Evolutionary conservation across 495 filamentous ascomycete species (phyloP).

Genomic region (Xylaria bambusicola): DNA sequence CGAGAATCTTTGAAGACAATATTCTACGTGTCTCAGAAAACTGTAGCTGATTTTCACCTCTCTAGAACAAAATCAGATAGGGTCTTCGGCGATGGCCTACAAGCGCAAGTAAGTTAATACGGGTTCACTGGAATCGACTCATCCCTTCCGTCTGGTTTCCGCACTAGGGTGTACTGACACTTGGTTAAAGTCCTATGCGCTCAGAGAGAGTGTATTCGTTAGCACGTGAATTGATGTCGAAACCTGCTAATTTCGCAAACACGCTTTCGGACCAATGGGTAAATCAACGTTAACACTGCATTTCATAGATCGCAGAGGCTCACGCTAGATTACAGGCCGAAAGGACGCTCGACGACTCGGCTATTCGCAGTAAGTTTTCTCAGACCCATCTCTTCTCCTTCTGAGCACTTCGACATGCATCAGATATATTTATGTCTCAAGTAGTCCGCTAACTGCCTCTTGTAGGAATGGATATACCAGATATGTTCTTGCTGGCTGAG

Average conservation of each 20-base stretch:
- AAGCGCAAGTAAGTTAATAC: conserved; percentile 63
- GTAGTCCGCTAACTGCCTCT: conserved; percentile 3
- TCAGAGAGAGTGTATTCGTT: conserved; percentile 81
- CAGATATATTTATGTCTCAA: background rate
- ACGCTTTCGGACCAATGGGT: conserved; percentile 88
- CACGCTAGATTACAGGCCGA: conserved; percentile 17
- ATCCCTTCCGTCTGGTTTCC: background rate
- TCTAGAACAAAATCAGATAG: conserved; percentile 16
- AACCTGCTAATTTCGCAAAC: conserved; percentile 67
- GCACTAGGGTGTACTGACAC: background rate
- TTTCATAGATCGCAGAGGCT: background rate
- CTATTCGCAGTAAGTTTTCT: conserved; percentile 54
- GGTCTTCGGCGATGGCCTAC: conserved; percentile 66
- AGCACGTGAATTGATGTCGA: conserved; percentile 66
- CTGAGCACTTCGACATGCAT: background rate
- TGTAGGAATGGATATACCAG: conserved; percentile 29
- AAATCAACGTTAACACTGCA: too few relatives aligned
- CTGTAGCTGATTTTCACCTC: conserved; percentile 6
- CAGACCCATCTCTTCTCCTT: background rate
- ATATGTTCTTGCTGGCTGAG: conserved; percentile 68
- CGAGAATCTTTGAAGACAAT: too few relatives aligned
- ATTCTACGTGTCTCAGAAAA: background rate
- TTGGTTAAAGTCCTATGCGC: conserved; percentile 61
- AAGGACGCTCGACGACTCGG: conserved; percentile 58
- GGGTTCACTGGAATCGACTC: background rate